Evolutionary conservation across 257 asterid genomes (phyloP).

Genomic region (Solanum chmielewskii): DNA sequence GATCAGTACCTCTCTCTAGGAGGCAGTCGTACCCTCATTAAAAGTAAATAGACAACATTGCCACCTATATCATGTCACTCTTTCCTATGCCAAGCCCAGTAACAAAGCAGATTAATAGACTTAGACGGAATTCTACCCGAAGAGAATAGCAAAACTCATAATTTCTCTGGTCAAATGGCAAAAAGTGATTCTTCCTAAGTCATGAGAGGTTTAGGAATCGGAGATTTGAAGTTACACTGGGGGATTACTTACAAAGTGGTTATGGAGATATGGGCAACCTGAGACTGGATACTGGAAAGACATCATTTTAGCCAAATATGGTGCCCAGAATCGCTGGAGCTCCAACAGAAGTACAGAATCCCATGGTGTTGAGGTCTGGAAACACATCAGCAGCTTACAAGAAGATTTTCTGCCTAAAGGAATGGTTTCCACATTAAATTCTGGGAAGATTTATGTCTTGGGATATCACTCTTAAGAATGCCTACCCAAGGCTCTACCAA

Average conservation of each 20-base stretch:
- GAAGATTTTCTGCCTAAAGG: too few species aligned
- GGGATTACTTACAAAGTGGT: neutral
- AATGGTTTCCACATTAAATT: too few species aligned
- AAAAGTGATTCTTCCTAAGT: neutral
- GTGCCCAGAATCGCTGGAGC: neutral
- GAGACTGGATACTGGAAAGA: neutral
- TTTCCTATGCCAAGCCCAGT: neutral
- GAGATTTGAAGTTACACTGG: neutral
- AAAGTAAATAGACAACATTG: neutral
- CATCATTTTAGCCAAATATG: neutral
- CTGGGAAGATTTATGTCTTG: too few species aligned
- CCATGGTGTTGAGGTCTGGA: too few species aligned
- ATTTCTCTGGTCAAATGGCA: neutral
- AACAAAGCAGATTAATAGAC: neutral
- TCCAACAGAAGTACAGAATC: neutral
- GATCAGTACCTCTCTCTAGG: neutral
- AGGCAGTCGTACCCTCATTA: neutral
- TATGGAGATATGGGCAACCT: neutral
- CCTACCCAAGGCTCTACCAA: too few species aligned
- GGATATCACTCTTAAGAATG: too few species aligned
- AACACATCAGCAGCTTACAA: too few species aligned
- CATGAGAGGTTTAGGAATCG: neutral
- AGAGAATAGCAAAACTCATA: neutral
- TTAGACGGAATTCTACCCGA: neutral
- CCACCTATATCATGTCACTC: neutral